A percentile compares a stretch with the other conserved stretches of the same genome.
Conservation (phyloP, 257 asterid genomes). For the Solanum tacnaense region DNA sequence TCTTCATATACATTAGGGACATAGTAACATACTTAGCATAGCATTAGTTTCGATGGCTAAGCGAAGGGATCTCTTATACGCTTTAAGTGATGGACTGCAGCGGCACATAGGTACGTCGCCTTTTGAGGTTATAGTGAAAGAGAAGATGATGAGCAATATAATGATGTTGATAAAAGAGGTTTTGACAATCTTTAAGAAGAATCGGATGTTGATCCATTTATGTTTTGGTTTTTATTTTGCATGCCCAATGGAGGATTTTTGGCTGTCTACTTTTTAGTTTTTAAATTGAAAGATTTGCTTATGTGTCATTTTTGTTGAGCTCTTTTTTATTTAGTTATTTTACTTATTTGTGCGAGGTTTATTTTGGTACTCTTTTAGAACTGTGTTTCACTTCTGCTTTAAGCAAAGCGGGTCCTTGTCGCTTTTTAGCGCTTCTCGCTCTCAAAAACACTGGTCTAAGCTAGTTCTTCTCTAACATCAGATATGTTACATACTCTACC, state of each 20-base stretch:
- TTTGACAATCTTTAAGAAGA: background rate
- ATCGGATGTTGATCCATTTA: background rate
- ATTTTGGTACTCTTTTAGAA: background rate
- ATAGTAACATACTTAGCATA: background rate
- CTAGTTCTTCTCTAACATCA: conserved; percentile 21
- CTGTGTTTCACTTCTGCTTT: background rate
- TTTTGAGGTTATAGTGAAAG: background rate
- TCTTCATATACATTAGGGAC: background rate
- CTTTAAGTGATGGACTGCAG: background rate
- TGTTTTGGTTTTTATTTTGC: background rate
- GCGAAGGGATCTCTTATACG: background rate
- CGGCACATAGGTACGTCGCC: background rate
- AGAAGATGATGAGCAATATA: background rate
- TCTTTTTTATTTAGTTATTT: background rate
- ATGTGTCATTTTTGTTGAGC: background rate
- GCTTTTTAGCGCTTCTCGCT: background rate
- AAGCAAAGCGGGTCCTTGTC: background rate
- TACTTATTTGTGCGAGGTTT: background rate
- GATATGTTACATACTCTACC: conserved; percentile 77
- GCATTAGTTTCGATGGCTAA: background rate
- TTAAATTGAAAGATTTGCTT: background rate
- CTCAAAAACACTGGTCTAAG: background rate
- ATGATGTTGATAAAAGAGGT: background rate
- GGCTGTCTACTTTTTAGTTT: background rate
- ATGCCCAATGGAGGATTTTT: background rate